Percentiles rank a stretch among this genome's conserved stretches.
phyloP scores from a whole-genome alignment of 352 stramenopile species.

The Pythium angustatum region DNA sequence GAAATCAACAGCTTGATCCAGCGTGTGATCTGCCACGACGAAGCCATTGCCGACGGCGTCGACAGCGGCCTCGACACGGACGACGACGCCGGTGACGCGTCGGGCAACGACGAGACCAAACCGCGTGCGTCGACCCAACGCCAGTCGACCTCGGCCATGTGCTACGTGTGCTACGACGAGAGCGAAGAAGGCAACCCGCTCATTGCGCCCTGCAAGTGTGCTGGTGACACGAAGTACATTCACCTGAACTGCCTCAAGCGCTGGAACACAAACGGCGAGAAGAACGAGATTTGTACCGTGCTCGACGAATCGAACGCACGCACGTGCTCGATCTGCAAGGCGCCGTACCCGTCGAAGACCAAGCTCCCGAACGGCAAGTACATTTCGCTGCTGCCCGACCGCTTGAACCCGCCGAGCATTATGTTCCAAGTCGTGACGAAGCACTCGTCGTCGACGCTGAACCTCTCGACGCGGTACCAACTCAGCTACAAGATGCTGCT shows the following conservation, averaged over 20 bases:
- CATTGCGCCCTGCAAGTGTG: conserved; percentile 95
- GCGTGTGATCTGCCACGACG: conserved; percentile 80
- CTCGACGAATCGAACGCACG: conserved; percentile 82
- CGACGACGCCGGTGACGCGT: conserved; percentile 81
- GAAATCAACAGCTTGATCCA: conserved; percentile 84
- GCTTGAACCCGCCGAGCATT: conserved; percentile 74
- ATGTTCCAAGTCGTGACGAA: conserved; percentile 90
- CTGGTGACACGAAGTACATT: conserved; percentile 95
- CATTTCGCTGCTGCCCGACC: conserved; percentile 75
- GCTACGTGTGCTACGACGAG: conserved; percentile 89
- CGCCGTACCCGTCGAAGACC: conserved; percentile 81
- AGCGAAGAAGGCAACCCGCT: conserved; percentile 89
- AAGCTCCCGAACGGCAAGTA: conserved; percentile 69
- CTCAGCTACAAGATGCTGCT: conserved; percentile 92
- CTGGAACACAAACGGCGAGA: conserved; percentile 92
- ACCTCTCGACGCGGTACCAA: conserved; percentile 85
- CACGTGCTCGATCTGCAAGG: conserved; percentile 87
- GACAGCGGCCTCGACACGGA: conserved; percentile 87
- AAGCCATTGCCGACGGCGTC: conserved; percentile 63
- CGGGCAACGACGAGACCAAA: conserved; percentile 84
- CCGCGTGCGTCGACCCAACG: conserved; percentile 65
- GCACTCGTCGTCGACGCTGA: conserved; percentile 82
- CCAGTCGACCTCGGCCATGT: conserved; percentile 80
- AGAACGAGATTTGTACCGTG: conserved; percentile 88
- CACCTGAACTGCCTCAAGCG: conserved; percentile 95